Evolutionary conservation across 164 flowering plant species (phyloP).

Genomic region (Aristolochia fimbriata): DNA sequence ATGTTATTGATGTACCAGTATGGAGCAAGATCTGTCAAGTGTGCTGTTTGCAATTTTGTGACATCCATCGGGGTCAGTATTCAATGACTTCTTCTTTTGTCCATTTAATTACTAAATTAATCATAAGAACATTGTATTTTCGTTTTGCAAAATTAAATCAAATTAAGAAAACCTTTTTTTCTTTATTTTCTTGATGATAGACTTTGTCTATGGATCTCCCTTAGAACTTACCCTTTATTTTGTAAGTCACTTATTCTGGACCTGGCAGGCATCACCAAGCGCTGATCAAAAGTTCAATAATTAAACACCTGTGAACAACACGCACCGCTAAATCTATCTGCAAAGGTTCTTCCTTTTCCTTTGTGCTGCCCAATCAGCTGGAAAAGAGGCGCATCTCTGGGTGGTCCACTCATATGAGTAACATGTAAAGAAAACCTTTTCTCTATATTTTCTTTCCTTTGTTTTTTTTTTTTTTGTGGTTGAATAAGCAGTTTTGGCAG

Average conservation of each 20-base stretch:
- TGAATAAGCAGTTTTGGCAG: slow-evolving; percentile 38
- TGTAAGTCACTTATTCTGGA: neutral
- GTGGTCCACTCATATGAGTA: neutral
- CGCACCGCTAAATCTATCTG: too few relatives aligned
- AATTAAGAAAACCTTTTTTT: neutral
- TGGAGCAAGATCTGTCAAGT: slow-evolving; percentile 89
- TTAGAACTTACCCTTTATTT: neutral
- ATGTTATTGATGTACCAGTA: slow-evolving; percentile 88
- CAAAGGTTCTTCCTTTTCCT: slow-evolving; percentile 8
- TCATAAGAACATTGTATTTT: neutral
- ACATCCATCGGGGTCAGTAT: slow-evolving; percentile 74
- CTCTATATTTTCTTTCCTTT: neutral
- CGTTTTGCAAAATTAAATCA: neutral
- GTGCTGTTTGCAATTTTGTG: slow-evolving; percentile 88
- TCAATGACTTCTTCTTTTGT: neutral
- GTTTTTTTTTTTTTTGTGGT: slow-evolving; percentile 8
- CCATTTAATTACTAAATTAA: neutral
- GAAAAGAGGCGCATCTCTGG: neutral
- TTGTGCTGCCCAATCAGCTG: too few relatives aligned
- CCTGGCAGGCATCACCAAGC: slow-evolving; percentile 61
- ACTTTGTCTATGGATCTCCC: neutral
- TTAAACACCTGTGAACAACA: slow-evolving; percentile 12
- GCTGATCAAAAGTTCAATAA: slow-evolving; percentile 59
- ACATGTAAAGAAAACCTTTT: slow-evolving; percentile 33
- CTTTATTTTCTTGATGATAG: neutral